Evolutionary conservation across 495 filamentous ascomycete genomes (phyloP), one percentile per base, ranked within the genome.

Genomic region (Xylaria bambusicola): DNA sequence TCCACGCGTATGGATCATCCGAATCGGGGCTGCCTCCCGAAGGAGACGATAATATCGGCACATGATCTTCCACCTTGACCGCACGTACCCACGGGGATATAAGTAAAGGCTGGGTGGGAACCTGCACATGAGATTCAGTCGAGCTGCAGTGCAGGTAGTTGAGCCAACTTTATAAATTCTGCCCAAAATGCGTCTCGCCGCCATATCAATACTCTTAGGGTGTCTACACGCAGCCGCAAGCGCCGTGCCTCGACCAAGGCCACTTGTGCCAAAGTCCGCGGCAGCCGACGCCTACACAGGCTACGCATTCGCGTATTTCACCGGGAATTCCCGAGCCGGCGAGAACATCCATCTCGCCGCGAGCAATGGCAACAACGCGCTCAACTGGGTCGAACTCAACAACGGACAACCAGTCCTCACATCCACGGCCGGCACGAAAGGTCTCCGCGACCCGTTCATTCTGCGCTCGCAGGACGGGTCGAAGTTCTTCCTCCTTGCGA

Each of bases 361-460:
- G 26, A 61, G 56, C 31, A 58, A 61, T 33, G 62, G 64, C 7
- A 67, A 67, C 26, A 54, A 67, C 45, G 64, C 64, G 2, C 62
- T 67, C n/a, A 35, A 54, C 12, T 67, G 64, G 64, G 18, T 35
- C 6, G 62, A 64, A 33, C 31, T 67, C 6, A 62, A 62, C 53
- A 50, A 26, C 8, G 64, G 57, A 1, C 45, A 57, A 31, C 56
- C 64, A 8, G 12, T 57, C 9, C 46, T 67, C 20, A 62, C 36
- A 8, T 65, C 64, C 10, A 52, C 38, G 2, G 26, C 26, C 12
- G 64, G 64, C 15, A 67, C 64, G 0, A 56, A 44, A 24, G 64
- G 64, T 2, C 51, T 64, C 8, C 62, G 64, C 10, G 64, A 67
- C 40, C 64, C 64, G 10, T 67, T 67, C 62, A 57, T 67, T 12